Evolutionary conservation across 179 eudicot species (phyloP), one percentile per base, ranked within the genome.

Genomic region (Carnegiea gigantea): DNA sequence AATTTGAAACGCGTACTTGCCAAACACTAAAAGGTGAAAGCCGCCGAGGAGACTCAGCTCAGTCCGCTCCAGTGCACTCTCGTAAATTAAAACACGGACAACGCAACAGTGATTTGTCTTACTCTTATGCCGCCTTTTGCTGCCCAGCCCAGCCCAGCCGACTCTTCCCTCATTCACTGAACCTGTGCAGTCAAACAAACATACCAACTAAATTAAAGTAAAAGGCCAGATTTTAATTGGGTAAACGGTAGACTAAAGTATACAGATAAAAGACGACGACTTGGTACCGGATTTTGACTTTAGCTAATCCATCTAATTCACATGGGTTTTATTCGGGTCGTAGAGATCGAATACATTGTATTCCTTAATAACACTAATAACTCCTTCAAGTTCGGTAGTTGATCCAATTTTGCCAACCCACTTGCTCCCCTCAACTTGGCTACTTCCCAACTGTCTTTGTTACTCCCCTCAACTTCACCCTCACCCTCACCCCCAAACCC

Each of bases 351-450:
- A 15, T 18, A 57, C 21, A 53, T 33, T 33, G 3, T 33, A 33
- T 33, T 33, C 36, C 36, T 2, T 15, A 15, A 53, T 53, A 53
- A 14, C 15, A 33, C 4, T 53, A 53, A 62, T 49, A 51, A 21
- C 28, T 23, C 30, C 3, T 62, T 62, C 10, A 62, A 43, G 24
- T 80, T 54, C 77, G 4, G 78, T 60, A n/a, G 78, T 81, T 81
- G 83, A 74, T 81, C 38, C 33, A 64, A 62, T 60, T 81, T 65
- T 44, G 83, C 65, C 79, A 75, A 81, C 65, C 83, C 24, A 81
- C 65, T 81, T 81, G 83, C 23, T 26, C 23, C 70, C 23, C 70
- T 75, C 83, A 81, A 81, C 65, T 81, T 81, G 83, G 36, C 79
- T 49, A 81, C 79, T 80, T 20, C 72, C 44, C 75, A 75, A 75